These are phyloP conservation scores for Penicillium soppii DNA, from an alignment of 495 filamentous ascomycete species.

Conservation along the genomic window DNA sequence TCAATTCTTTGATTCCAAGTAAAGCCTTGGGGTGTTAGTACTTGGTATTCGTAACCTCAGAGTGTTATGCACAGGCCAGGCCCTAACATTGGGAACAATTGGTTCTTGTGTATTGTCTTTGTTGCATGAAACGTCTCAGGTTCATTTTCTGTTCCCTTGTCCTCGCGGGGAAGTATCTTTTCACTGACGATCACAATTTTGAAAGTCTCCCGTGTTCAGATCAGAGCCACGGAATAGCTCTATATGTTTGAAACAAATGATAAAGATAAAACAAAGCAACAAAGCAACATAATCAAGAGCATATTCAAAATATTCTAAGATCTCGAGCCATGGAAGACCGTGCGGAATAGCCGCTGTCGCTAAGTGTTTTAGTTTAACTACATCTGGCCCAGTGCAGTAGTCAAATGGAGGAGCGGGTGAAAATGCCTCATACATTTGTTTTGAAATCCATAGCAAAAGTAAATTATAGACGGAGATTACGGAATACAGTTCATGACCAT, in stretches of 20 bases:
- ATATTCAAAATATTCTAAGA: background rate
- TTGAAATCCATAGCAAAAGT: no score
- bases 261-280: background rate
- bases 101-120: background rate
- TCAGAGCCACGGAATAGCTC: no score
- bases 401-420: background rate
- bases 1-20: background rate
- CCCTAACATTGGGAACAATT: background rate
- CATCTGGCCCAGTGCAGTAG: slow-evolving; percentile 9
- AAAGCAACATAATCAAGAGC: no score
- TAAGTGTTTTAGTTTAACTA: slow-evolving; percentile 3
- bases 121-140: background rate
- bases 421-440: slow-evolving; percentile 11
- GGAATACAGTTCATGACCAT: background rate
- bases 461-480: no score
- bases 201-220: background rate
- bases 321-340: slow-evolving; percentile 2
- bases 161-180: background rate
- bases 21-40: background rate
- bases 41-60: background rate
- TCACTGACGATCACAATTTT: background rate
- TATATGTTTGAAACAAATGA: background rate
- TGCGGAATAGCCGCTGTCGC: slow-evolving; percentile 18
- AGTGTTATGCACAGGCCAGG: background rate
- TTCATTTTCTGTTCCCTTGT: no score